Conservation (phyloP, 306 rosid genomes). For the Cucurbita maxima region DNA sequence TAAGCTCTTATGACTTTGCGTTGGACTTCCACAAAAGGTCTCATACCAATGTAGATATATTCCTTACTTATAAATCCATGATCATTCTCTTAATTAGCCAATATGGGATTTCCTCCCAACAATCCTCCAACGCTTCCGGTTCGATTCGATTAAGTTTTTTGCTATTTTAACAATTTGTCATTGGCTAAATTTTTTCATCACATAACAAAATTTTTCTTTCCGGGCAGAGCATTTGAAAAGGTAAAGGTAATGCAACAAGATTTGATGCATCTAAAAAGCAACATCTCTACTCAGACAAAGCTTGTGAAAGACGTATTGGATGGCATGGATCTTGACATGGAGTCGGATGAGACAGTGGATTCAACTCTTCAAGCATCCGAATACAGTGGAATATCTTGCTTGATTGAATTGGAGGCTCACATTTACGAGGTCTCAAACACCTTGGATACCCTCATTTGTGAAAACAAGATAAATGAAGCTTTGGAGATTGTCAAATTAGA, state of each 20-base stretch:
- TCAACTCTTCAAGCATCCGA: slow-evolving; percentile 14
- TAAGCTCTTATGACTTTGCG: too few relatives aligned
- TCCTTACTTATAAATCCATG: too few relatives aligned
- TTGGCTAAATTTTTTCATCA: background rate
- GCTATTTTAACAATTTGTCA: background rate
- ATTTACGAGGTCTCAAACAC: slow-evolving; percentile 32
- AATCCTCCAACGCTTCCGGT: too few relatives aligned
- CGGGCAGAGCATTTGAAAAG: slow-evolving; percentile 41
- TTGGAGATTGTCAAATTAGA: slow-evolving; percentile 30
- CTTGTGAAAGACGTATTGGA: slow-evolving; percentile 35
- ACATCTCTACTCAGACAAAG: slow-evolving; percentile 35
- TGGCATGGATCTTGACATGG: slow-evolving; percentile 28
- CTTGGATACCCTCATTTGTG: slow-evolving; percentile 43
- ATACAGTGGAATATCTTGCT: slow-evolving; percentile 6
- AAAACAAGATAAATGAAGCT: slow-evolving; percentile 51
- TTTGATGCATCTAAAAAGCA: slow-evolving; percentile 38
- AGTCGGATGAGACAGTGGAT: slow-evolving; percentile 19
- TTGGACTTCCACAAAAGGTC: too few relatives aligned
- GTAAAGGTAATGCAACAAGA: slow-evolving; percentile 38
- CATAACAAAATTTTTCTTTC: background rate
- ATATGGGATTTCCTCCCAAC: too few relatives aligned
- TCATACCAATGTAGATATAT: too few relatives aligned
- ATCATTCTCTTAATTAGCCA: too few relatives aligned
- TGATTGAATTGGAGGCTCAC: slow-evolving; percentile 29
- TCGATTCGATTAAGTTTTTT: too few relatives aligned